A percentile compares a stretch with the other conserved stretches of the same genome.
Conservation (phyloP, 2,329 filamentous ascomycete genomes). For the Cercospora canescens region DNA sequence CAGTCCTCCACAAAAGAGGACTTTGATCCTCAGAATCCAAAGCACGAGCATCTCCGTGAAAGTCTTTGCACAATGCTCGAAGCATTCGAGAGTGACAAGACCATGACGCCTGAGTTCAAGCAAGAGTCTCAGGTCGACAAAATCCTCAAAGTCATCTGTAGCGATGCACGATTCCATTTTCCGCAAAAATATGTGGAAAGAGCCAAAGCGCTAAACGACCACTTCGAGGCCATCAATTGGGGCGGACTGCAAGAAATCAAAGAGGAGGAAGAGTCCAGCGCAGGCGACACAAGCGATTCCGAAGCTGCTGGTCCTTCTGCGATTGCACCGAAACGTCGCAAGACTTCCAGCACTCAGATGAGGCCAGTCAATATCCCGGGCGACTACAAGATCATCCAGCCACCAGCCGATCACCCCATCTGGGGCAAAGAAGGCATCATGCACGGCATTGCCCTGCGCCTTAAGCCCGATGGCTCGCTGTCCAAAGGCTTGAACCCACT, state of each 20-base stretch:
- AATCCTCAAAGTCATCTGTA: conserved; percentile 18
- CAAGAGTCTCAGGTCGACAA: conserved; percentile 16
- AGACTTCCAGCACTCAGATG: neutral
- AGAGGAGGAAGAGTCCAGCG: neutral
- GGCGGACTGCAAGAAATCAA: conserved; percentile 11
- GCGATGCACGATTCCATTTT: conserved; percentile 19
- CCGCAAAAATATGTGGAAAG: conserved; percentile 10
- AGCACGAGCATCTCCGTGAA: conserved; percentile 7
- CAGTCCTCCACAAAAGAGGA: neutral
- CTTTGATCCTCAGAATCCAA: neutral
- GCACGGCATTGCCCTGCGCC: conserved; percentile 25
- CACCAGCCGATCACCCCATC: conserved; percentile 24
- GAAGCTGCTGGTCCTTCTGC: neutral
- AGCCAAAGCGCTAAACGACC: conserved; percentile 20
- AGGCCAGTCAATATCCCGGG: neutral
- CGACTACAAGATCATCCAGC: conserved; percentile 5
- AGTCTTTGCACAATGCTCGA: conserved; percentile 22
- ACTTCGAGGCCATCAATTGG: conserved; percentile 26
- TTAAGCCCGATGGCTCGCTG: conserved; percentile 5
- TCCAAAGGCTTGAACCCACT: conserved; percentile 13
- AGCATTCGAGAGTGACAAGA: conserved; percentile 20
- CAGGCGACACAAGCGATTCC: neutral
- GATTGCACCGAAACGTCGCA: conserved; percentile 2
- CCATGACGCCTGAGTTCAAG: conserved; percentile 24
- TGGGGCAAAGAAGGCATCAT: conserved; percentile 31